phyloP scores from a whole-genome alignment of 257 asterid species.

The Lavandula angustifolia region DNA sequence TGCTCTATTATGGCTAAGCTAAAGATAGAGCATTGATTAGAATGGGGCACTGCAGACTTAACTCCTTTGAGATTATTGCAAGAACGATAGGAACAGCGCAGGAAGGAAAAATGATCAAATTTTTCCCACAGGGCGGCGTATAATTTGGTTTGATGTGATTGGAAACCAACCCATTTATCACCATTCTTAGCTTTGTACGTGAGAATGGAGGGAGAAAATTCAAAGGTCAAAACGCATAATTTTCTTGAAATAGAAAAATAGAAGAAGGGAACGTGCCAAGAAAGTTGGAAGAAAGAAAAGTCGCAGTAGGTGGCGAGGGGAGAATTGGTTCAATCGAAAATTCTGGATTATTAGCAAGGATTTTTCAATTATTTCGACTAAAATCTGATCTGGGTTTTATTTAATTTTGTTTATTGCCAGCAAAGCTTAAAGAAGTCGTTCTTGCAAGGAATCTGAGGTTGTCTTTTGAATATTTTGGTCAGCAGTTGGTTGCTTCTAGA shows the following conservation, averaged over 20 bases:
- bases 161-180: slow-evolving; percentile 33
- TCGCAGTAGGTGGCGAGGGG: slow-evolving; percentile 48
- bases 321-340: slow-evolving; percentile 8
- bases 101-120: slow-evolving; percentile 23
- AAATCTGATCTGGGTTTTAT: slow-evolving; percentile 1
- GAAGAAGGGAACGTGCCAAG: slow-evolving; percentile 50
- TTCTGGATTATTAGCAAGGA: neutral
- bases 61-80: slow-evolving; percentile 23
- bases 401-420: neutral
- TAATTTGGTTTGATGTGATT: slow-evolving; percentile 33
- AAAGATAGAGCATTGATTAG: slow-evolving; percentile 31
- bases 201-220: slow-evolving; percentile 34
- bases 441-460: neutral
- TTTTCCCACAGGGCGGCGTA: slow-evolving; percentile 38
- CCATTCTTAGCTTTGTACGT: slow-evolving; percentile 19
- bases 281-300: slow-evolving; percentile 35
- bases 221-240: slow-evolving; percentile 55
- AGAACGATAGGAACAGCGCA: slow-evolving; percentile 25
- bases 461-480: slow-evolving; percentile 13
- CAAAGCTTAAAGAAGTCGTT: slow-evolving; percentile 10
- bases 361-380: neutral
- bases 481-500: slow-evolving; percentile 31
- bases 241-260: slow-evolving; percentile 18
- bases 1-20: slow-evolving; percentile 28
- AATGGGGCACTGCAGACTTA: slow-evolving; percentile 21